Base-by-base conservation (phyloP, 2,329 filamentous ascomycete genomes). In the Diplodia sapinea region DNA sequence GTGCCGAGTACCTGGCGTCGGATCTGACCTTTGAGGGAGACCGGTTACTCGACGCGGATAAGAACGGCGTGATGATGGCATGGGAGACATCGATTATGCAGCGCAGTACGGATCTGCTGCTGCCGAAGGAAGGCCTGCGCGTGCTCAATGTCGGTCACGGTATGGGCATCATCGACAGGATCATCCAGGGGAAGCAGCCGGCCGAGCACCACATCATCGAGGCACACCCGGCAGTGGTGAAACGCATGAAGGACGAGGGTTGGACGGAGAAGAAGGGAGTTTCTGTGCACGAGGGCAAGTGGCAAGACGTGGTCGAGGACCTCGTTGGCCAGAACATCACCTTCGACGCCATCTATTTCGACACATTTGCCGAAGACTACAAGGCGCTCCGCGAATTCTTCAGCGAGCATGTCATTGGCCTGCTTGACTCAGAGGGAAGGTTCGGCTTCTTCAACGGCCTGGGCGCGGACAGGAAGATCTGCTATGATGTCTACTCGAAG, bases 361-460 rank as follows among this genome's bases (percentile, higher is more conserved):
- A 99, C 76, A 99, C 95, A 0, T 98, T 98, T 78, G 95, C 93
- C 7, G 95, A 99, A 80, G 92, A 95, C 70, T 99, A 98, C 79
- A 83, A 84, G 2, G 91, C 94, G 77, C 87, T 98, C 33, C 90
- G 90, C 56, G 84, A 89, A 69, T 97, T 98, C 82, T 97, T 98
- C 77, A 90, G 87, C 2, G 95, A 98, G 77, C 88, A 91, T 72
- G 89, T 98, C 12, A 92, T 95, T 38, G 90, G 88, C 0, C 79
- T 98, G 65, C 82, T 99, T 55, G 89, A 91, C 71, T 82, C 85
- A 33, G 75, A 79, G 11, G 85, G 85, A 0, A 82, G 79, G 56
- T 89, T 88, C 77, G 85, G 87, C 38, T 89, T 88, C 79, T 89
- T 89, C 77, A 88, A 89, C 71, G 87, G 95, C 0, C 88, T 98